These are phyloP conservation scores for Metarhizium sp. DNA, from an alignment of 2,329 filamentous ascomycete species.

Conservation along the genomic window DNA sequence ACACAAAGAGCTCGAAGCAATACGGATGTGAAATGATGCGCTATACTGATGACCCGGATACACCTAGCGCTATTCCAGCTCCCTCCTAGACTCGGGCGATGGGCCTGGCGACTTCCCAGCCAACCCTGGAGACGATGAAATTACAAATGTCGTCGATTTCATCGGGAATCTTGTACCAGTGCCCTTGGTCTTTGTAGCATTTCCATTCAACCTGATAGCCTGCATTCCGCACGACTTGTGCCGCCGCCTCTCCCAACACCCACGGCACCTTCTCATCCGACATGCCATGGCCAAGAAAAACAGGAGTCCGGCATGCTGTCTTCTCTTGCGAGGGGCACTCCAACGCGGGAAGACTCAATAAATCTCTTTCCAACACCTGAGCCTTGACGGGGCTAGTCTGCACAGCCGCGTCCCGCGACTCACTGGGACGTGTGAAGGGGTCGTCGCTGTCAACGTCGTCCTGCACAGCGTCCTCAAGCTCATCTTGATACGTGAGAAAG, in stretches of 20 bases:
- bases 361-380: conserved; percentile 16
- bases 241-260: conserved; percentile 21
- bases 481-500: conserved; percentile 30
- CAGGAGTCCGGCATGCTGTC: conserved; percentile 19
- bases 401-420: no score
- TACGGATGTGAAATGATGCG: no score
- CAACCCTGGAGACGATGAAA: conserved; percentile 15
- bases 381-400: no score
- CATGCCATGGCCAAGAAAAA: conserved; percentile 34
- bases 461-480: conserved; percentile 20
- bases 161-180: conserved; percentile 39
- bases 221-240: conserved; percentile 15
- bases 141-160: conserved; percentile 31
- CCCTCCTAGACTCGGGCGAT: no score
- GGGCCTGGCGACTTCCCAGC: no score
- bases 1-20: no score
- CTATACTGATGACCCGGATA: no score
- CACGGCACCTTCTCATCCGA: conserved; percentile 27
- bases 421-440: conserved; percentile 9
- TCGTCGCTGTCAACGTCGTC: conserved; percentile 11
- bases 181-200: conserved; percentile 29
- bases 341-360: conserved; percentile 15
- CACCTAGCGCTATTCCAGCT: no score
- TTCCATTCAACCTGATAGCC: conserved; percentile 19
- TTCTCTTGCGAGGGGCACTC: conserved; percentile 2